Evolutionary conservation across 768 basidiomycete species (phyloP).

Genomic region (Rhodotorula taiwanensis): DNA sequence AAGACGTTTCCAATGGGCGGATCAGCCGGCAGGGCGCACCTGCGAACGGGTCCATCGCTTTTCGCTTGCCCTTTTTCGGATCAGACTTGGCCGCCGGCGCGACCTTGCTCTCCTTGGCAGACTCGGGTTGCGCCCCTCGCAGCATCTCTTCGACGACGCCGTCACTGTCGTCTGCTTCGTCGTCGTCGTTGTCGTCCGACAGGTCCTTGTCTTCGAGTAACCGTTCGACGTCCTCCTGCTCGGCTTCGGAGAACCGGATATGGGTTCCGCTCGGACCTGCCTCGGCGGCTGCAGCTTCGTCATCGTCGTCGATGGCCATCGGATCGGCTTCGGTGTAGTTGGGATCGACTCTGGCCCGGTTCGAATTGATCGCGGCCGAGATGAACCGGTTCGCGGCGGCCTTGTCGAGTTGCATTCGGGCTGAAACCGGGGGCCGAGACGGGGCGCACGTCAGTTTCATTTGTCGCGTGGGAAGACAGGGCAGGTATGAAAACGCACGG

Average conservation of each 20-base stretch:
- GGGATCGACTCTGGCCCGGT: constrained; percentile 16
- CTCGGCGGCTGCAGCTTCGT: constrained; percentile 1
- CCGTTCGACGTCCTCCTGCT: constrained; percentile 59
- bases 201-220: constrained; percentile 51
- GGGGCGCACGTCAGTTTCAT: neutral
- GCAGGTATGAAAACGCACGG: constrained; percentile 36
- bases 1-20: no score
- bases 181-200: constrained; percentile 12
- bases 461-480: constrained; percentile 5
- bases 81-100: constrained; percentile 40
- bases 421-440: constrained; percentile 42
- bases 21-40: no score
- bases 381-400: constrained; percentile 75
- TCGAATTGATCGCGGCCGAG: constrained; percentile 46
- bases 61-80: constrained; percentile 40
- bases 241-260: constrained; percentile 16
- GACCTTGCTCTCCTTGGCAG: constrained; percentile 50
- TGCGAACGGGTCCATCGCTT: constrained; percentile 59
- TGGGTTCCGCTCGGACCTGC: constrained; percentile 23
- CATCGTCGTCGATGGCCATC: constrained; percentile 5
- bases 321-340: constrained; percentile 16
- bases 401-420: constrained; percentile 59
- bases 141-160: constrained; percentile 13
- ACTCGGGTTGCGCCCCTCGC: constrained; percentile 45
- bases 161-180: neutral